phyloP scores from a whole-genome alignment of 305 asterid species.

The Solanum aculeatissimum region DNA sequence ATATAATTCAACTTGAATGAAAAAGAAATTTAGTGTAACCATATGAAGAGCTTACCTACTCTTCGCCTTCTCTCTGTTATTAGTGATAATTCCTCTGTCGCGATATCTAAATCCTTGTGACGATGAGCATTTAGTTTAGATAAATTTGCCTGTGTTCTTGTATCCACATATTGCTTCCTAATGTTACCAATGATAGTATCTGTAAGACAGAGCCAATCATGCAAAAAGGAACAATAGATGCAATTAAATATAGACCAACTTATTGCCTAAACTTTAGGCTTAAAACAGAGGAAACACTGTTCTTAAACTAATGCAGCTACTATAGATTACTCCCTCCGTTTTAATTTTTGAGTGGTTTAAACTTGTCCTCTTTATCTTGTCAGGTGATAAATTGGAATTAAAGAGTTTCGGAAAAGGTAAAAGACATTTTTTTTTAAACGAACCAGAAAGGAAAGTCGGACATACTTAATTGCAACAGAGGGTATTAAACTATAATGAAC shows the following conservation, averaged over 20 bases:
- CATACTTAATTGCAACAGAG: not conserved
- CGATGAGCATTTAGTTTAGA: conserved; percentile 21
- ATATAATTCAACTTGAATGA: not conserved
- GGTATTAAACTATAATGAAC: not conserved
- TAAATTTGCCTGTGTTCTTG: conserved; percentile 47
- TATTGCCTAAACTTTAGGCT: not conserved
- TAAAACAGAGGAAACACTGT: not conserved
- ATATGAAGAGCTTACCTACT: conserved; percentile 14
- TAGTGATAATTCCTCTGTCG: conserved; percentile 25
- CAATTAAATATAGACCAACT: not conserved
- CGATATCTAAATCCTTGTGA: conserved; percentile 14
- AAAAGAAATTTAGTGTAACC: not conserved
- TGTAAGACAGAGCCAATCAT: not conserved
- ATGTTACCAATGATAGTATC: conserved; percentile 33
- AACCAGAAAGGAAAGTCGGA: not conserved
- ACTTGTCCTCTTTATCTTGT: not conserved
- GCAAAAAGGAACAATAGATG: not conserved
- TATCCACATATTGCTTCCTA: conserved; percentile 38
- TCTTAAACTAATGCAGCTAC: not conserved
- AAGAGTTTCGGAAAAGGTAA: too few relatives aligned
- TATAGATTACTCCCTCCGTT: not conserved
- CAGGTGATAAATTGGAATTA: not conserved
- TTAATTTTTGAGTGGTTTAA: not conserved
- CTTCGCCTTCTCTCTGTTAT: conserved; percentile 32
- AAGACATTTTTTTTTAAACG: not conserved